Conservation (phyloP, 2,329 filamentous ascomycete genomes). For the Teratosphaeria nubilosa region DNA sequence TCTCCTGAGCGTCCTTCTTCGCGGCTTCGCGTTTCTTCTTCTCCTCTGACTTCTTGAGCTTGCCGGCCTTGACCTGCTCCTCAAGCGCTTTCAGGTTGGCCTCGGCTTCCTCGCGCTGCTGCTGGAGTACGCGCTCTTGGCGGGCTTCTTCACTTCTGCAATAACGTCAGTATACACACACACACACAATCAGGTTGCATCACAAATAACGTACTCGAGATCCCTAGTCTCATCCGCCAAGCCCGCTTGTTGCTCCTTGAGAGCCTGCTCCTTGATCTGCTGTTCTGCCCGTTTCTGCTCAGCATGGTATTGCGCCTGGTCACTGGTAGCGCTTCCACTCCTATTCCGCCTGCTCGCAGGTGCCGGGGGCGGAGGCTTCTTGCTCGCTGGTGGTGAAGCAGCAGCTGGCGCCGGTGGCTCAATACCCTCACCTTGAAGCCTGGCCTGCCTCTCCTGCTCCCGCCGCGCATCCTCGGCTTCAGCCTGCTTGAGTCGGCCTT, state of each 20-base stretch:
- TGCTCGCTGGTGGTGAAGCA: slow-evolving; percentile 10
- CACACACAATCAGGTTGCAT: neutral
- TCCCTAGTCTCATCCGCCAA: slow-evolving; percentile 63
- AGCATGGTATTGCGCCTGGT: slow-evolving; percentile 39
- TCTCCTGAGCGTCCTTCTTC: slow-evolving; percentile 74
- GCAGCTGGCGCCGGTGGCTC: slow-evolving; percentile 46
- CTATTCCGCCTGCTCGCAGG: slow-evolving; percentile 65
- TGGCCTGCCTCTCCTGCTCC: slow-evolving; percentile 75
- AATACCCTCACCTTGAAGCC: slow-evolving; percentile 67
- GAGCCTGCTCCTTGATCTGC: slow-evolving; percentile 41
- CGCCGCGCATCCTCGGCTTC: slow-evolving; percentile 89
- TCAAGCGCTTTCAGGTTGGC: slow-evolving; percentile 81
- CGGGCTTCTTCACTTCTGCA: slow-evolving; percentile 59
- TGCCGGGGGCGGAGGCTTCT: slow-evolving; percentile 45
- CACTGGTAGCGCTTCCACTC: slow-evolving; percentile 48
- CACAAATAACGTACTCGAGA: slow-evolving; percentile 62
- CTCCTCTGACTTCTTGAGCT: slow-evolving; percentile 92
- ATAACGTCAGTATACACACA: slow-evolving; percentile 18
- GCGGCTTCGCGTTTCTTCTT: slow-evolving; percentile 87
- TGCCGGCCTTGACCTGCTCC: slow-evolving; percentile 86
- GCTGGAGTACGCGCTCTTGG: slow-evolving; percentile 71
- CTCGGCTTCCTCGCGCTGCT: slow-evolving; percentile 69
- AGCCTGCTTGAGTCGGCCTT: slow-evolving; percentile 76
- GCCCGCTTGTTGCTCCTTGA: slow-evolving; percentile 61
- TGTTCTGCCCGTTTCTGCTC: slow-evolving; percentile 52